phyloP scores from a whole-genome alignment of 768 basidiomycete species.

The Amanita inopinata region DNA sequence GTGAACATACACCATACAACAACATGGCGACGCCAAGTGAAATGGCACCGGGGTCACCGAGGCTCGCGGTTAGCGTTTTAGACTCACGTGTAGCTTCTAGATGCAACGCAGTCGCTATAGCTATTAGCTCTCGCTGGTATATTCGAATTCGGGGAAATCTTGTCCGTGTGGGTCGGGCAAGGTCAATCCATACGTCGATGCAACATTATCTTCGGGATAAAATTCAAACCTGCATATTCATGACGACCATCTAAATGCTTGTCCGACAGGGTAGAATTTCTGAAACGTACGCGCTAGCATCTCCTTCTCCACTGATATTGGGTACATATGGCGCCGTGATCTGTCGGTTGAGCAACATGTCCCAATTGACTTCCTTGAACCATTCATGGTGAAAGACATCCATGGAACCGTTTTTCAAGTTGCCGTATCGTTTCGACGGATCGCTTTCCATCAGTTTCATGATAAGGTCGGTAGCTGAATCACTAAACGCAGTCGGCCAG shows the following conservation, averaged over 20 bases:
- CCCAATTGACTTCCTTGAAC: conserved; percentile 94
- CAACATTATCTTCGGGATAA: conserved; percentile 68
- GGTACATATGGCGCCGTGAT: conserved; percentile 96
- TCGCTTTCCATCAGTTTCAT: conserved; percentile 85
- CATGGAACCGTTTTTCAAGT: conserved; percentile 76
- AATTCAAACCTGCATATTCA: conserved; percentile 49
- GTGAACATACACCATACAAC: neutral
- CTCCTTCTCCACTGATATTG: conserved; percentile 85
- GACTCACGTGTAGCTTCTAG: neutral
- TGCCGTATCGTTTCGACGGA: conserved; percentile 82
- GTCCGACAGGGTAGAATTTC: conserved; percentile 2
- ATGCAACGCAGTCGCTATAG: too few relatives aligned
- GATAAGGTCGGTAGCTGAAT: conserved; percentile 80
- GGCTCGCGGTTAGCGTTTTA: neutral
- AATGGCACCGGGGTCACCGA: too few relatives aligned
- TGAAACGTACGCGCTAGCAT: conserved; percentile 78
- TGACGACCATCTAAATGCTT: conserved; percentile 10
- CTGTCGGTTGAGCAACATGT: conserved; percentile 66
- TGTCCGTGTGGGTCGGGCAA: conserved; percentile 53
- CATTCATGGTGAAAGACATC: conserved; percentile 92
- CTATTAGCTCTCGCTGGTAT: conserved; percentile 27
- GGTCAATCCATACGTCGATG: conserved; percentile 47
- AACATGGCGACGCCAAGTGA: neutral
- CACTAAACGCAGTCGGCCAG: conserved; percentile 69
- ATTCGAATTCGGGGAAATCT: conserved; percentile 75